A percentile compares a stretch with the other conserved stretches of the same genome.
Evolutionary conservation across 1,284 basidiomycete genomes (phyloP).

Genomic region (Boletus hoseneyae): DNA sequence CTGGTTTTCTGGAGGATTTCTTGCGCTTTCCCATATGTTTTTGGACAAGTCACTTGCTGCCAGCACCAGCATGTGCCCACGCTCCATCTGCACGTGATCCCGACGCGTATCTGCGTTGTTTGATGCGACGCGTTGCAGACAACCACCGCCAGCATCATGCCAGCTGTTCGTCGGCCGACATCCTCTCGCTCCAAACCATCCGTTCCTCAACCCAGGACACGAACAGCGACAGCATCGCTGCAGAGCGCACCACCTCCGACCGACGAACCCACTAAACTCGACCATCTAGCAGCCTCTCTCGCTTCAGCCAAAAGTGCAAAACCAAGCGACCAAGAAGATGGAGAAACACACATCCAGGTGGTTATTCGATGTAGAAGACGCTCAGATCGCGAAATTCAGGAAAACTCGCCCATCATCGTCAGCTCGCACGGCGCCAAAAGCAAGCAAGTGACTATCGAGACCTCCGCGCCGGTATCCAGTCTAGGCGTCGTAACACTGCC

Average conservation of each 20-base stretch:
- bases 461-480: constrained; percentile 58
- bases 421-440: constrained; percentile 69
- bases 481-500: constrained; percentile 65
- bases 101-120: constrained; percentile 27
- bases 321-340: constrained; percentile 37
- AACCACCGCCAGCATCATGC: not conserved
- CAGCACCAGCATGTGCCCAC: not conserved
- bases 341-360: constrained; percentile 84
- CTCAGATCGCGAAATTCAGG: constrained; percentile 79
- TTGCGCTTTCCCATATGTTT: constrained; percentile 76
- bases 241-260: constrained; percentile 19
- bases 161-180: constrained; percentile 26
- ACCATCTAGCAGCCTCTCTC: constrained; percentile 22
- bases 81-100: constrained; percentile 33
- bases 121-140: constrained; percentile 24
- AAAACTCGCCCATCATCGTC: constrained; percentile 82
- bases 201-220: constrained; percentile 13
- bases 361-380: constrained; percentile 81
- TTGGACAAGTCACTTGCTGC: not conserved
- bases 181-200: constrained; percentile 20
- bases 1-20: constrained; percentile 75
- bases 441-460: constrained; percentile 78
- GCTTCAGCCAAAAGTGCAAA: constrained; percentile 19
- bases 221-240: constrained; percentile 12
- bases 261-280: constrained; percentile 19